Evolutionary conservation across 2,329 filamentous ascomycete species (phyloP).

Genomic region (Aspergillus floridensis): DNA sequence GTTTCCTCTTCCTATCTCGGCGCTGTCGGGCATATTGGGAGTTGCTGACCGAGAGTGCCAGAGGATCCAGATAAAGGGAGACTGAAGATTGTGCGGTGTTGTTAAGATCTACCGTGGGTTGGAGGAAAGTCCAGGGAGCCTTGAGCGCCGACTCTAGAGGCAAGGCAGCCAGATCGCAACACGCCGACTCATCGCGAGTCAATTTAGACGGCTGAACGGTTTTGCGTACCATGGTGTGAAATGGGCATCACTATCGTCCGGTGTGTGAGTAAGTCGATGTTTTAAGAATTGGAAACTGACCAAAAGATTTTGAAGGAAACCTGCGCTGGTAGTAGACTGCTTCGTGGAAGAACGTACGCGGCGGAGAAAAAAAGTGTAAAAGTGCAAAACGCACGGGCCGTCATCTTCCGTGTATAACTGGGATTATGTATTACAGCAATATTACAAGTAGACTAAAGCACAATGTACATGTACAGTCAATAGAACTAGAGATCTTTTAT

Average conservation of each 20-base stretch:
- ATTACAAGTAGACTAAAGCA: too few relatives aligned
- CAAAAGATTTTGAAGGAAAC: not conserved
- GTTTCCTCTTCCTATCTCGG: slow-evolving; percentile 73
- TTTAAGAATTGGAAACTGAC: not conserved
- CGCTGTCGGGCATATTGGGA: slow-evolving; percentile 68
- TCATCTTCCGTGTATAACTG: not conserved
- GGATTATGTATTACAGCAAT: too few relatives aligned
- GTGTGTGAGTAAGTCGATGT: not conserved
- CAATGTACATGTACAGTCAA: too few relatives aligned
- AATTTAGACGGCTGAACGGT: not conserved
- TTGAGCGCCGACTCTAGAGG: slow-evolving; percentile 46
- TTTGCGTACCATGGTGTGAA: not conserved
- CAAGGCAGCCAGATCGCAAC: not conserved
- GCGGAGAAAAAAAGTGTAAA: not conserved
- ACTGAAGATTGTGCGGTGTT: slow-evolving; percentile 69
- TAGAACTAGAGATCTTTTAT: too few relatives aligned
- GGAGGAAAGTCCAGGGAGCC: slow-evolving; percentile 72
- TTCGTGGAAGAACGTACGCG: not conserved
- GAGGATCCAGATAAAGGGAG: slow-evolving; percentile 76
- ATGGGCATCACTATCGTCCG: not conserved
- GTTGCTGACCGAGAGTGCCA: slow-evolving; percentile 71
- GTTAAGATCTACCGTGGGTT: slow-evolving; percentile 65
- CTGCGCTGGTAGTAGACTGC: not conserved
- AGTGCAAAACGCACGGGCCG: not conserved
- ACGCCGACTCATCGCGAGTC: not conserved